Percentiles rank a stretch among this genome's conserved stretches.
Evolutionary conservation across 2,329 filamentous ascomycete species (phyloP).

Genomic region (Leptographium flavum): DNA sequence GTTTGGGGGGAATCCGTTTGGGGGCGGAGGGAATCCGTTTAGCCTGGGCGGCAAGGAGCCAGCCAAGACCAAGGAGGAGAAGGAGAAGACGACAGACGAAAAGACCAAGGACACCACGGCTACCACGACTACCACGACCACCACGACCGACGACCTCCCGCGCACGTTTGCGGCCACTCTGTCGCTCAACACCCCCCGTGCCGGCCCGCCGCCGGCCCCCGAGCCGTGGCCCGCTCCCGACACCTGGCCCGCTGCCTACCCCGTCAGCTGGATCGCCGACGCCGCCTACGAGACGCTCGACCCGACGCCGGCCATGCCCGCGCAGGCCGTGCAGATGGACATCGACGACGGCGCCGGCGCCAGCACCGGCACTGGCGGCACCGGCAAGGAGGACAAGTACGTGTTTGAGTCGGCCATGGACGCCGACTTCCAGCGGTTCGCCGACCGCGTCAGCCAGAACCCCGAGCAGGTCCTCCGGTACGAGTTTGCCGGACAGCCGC

Average conservation of each 20-base stretch:
- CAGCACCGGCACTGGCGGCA: conserved; percentile 14
- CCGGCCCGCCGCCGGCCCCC: conserved; percentile 25
- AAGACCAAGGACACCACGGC: background rate
- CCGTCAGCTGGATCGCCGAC: conserved; percentile 64
- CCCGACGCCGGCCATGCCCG: conserved; percentile 32
- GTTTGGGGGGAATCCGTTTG: conserved; percentile 9
- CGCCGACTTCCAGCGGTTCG: conserved; percentile 66
- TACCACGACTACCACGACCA: too few species aligned
- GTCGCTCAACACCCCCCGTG: conserved; percentile 46
- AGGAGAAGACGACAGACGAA: background rate
- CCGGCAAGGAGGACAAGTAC: conserved; percentile 49
- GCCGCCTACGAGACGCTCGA: conserved; percentile 87
- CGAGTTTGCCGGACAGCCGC: conserved; percentile 55
- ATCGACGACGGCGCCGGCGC: conserved; percentile 20
- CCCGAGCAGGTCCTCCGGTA: conserved; percentile 73
- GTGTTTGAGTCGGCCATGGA: conserved; percentile 64
- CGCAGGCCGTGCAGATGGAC: conserved; percentile 34
- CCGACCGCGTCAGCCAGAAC: conserved; percentile 63
- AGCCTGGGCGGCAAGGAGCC: conserved; percentile 2
- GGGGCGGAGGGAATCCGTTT: conserved; percentile 10
- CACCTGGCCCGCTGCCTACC: conserved; percentile 56
- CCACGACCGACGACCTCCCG: conserved; percentile 25
- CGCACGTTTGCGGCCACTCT: conserved; percentile 63
- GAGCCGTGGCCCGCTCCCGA: conserved; percentile 64
- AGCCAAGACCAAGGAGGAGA: background rate